A percentile compares a stretch with the other conserved stretches of the same genome.
Conservation (phyloP, 768 basidiomycete species). For the Ephemerocybe angulata region DNA sequence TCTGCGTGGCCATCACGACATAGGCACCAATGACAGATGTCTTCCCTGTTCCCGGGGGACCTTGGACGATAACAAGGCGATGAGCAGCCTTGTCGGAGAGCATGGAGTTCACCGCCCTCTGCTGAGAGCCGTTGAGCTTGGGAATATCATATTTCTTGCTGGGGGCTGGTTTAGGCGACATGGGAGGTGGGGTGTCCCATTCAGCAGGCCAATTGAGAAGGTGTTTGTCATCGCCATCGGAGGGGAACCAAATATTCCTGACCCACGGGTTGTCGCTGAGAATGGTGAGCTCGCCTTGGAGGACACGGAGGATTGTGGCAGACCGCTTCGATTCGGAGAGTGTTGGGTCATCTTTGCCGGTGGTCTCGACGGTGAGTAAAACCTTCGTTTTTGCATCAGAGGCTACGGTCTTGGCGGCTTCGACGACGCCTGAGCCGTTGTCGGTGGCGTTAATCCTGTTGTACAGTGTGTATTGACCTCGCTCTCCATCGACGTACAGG, state of each 20-base stretch:
- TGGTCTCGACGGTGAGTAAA: not conserved
- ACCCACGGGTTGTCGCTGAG: slow-evolving; percentile 45
- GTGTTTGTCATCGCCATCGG: slow-evolving; percentile 22
- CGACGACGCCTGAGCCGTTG: slow-evolving; percentile 13
- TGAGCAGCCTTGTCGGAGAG: slow-evolving; percentile 32
- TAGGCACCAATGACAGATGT: slow-evolving; percentile 68
- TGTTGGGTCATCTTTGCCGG: slow-evolving; percentile 56
- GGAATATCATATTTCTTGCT: slow-evolving; percentile 6
- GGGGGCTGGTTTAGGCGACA: not conserved
- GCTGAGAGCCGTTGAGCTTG: slow-evolving; percentile 45
- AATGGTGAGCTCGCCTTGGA: slow-evolving; percentile 34
- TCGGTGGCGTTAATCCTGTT: slow-evolving; percentile 19
- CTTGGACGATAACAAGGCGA: slow-evolving; percentile 44
- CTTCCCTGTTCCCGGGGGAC: slow-evolving; percentile 70
- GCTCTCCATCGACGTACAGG: slow-evolving; percentile 41
- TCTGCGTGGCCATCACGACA: slow-evolving; percentile 44
- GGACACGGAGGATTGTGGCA: slow-evolving; percentile 36
- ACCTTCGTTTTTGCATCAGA: not conserved
- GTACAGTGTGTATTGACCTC: slow-evolving; percentile 31
- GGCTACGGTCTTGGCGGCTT: slow-evolving; percentile 40
- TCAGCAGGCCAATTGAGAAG: slow-evolving; percentile 39
- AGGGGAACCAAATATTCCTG: slow-evolving; percentile 45
- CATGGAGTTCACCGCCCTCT: slow-evolving; percentile 46
- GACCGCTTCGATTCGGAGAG: slow-evolving; percentile 50
- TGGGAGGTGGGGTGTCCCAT: slow-evolving; percentile 21